Evolutionary conservation across 2,329 filamentous ascomycete genomes (phyloP).

Genomic region (Aspergillus sp.): DNA sequence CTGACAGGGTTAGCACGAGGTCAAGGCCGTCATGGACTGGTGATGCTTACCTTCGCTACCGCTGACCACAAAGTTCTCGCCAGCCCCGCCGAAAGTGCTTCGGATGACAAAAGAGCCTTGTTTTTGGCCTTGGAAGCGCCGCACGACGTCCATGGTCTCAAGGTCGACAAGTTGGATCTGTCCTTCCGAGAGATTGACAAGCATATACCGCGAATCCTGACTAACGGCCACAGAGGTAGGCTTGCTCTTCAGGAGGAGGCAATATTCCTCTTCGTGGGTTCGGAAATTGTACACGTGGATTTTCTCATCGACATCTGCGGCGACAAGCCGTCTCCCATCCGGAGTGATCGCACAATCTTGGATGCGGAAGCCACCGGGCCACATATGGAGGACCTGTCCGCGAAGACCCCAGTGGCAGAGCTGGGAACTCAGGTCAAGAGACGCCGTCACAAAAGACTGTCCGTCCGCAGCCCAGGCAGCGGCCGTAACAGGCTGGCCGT

Average conservation of each 20-base stretch:
- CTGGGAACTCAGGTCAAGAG: constrained; percentile 57
- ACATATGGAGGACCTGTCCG: constrained; percentile 55
- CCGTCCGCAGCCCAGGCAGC: constrained; percentile 83
- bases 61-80: constrained; percentile 82
- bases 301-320: constrained; percentile 59
- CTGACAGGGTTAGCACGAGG: constrained; percentile 32
- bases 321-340: constrained; percentile 70
- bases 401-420: constrained; percentile 62
- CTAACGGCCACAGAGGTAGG: constrained; percentile 75
- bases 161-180: constrained; percentile 73
- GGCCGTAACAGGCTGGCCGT: constrained; percentile 75
- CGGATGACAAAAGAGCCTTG: constrained; percentile 73
- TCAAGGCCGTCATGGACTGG: too few species aligned
- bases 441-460: constrained; percentile 67
- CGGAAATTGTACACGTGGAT: constrained; percentile 74
- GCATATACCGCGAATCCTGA: constrained; percentile 66
- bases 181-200: constrained; percentile 72
- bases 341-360: constrained; percentile 77
- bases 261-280: constrained; percentile 66
- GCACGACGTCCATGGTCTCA: constrained; percentile 59
- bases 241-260: constrained; percentile 58
- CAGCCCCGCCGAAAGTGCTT: constrained; percentile 75
- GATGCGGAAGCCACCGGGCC: constrained; percentile 63
- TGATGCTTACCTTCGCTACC: constrained; percentile 73
- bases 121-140: constrained; percentile 64